Conservation (phyloP, 352 stramenopile species). For the Globisporangium uncinulatum region DNA sequence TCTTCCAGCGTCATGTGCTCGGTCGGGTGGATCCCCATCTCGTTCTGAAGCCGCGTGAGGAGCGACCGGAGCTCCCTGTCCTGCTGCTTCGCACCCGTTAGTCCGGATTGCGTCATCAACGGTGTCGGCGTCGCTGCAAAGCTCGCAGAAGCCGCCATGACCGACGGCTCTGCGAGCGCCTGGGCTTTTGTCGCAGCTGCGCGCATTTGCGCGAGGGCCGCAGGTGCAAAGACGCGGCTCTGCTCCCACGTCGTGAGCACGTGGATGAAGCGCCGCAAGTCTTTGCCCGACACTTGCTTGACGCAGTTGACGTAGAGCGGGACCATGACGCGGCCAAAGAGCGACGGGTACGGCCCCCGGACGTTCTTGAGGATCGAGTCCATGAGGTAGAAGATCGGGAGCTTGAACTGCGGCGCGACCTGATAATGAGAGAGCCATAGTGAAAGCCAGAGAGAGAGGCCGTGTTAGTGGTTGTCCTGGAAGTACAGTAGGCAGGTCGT, state of each 20-base stretch:
- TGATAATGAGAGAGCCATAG: slow-evolving; percentile 21
- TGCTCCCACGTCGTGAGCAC: slow-evolving; percentile 84
- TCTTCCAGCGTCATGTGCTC: slow-evolving; percentile 84
- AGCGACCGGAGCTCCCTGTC: slow-evolving; percentile 79
- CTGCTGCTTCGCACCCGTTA: neutral
- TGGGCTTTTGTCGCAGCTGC: slow-evolving; percentile 49
- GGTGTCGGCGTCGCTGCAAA: slow-evolving; percentile 36
- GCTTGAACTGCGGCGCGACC: slow-evolving; percentile 75
- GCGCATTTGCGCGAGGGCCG: slow-evolving; percentile 66
- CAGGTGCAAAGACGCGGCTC: slow-evolving; percentile 45
- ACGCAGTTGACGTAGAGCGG: slow-evolving; percentile 85
- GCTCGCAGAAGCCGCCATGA: slow-evolving; percentile 31
- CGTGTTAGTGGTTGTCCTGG: neutral
- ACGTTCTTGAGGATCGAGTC: slow-evolving; percentile 91
- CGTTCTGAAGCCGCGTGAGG: slow-evolving; percentile 82
- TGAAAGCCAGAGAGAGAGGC: neutral
- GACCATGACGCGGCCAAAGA: slow-evolving; percentile 69
- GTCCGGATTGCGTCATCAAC: slow-evolving; percentile 6
- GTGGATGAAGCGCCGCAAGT: slow-evolving; percentile 79
- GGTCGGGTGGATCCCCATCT: slow-evolving; percentile 83
- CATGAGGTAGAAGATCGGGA: slow-evolving; percentile 88
- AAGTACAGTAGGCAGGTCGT: no score
- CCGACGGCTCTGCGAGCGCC: slow-evolving; percentile 37
- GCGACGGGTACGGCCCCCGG: slow-evolving; percentile 53
- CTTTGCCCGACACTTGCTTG: slow-evolving; percentile 71